Conservation (phyloP, 2,329 filamentous ascomycete species). For the Xylogone sp. region DNA sequence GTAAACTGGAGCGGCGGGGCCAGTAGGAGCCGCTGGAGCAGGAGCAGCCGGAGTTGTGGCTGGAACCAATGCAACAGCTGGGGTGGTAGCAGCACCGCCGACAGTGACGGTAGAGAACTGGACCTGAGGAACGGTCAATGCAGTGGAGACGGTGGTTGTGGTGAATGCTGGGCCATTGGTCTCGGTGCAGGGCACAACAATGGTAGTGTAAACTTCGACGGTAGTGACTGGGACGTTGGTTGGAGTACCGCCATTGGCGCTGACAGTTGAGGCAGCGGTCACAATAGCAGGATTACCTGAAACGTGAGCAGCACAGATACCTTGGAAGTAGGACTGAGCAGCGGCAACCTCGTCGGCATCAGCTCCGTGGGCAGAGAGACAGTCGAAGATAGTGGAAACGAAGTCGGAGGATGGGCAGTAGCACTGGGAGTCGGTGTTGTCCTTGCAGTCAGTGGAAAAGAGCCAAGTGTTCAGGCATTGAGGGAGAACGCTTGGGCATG, state of each 20-base stretch:
- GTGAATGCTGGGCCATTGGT: slow-evolving; percentile 40
- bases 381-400: slow-evolving; percentile 75
- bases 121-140: slow-evolving; percentile 49
- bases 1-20: neutral
- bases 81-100: slow-evolving; percentile 6
- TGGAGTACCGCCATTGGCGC: slow-evolving; percentile 10
- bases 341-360: slow-evolving; percentile 62
- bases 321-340: slow-evolving; percentile 81
- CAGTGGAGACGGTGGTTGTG: slow-evolving; percentile 43
- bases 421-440: slow-evolving; percentile 80
- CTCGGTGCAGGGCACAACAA: slow-evolving; percentile 46
- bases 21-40: neutral
- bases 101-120: slow-evolving; percentile 34
- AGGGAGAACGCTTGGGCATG: slow-evolving; percentile 66
- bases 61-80: slow-evolving; percentile 19
- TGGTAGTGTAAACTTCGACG: slow-evolving; percentile 45
- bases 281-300: slow-evolving; percentile 79
- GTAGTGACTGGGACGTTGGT: slow-evolving; percentile 43
- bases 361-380: slow-evolving; percentile 73
- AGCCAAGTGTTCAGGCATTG: slow-evolving; percentile 92
- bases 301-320: slow-evolving; percentile 78
- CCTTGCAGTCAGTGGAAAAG: slow-evolving; percentile 66
- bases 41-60: slow-evolving; percentile 36
- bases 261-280: slow-evolving; percentile 63
- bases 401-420: slow-evolving; percentile 81